Conservation (phyloP, 441 rosid genomes). For the Euphorbia celastroides region DNA sequence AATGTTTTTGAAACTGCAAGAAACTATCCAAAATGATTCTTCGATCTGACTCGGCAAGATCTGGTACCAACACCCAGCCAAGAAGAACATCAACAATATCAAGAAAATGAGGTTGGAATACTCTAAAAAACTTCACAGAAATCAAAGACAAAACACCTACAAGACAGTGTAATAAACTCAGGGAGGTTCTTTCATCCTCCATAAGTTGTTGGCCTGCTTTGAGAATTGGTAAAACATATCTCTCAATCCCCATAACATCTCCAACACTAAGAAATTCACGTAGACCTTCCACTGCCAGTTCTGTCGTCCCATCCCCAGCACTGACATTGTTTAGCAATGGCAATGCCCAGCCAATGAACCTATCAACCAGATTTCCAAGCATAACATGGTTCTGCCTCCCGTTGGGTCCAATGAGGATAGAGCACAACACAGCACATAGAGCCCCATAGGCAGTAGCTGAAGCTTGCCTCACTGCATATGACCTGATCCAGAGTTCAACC, state of each 20-base stretch:
- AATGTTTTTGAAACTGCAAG: conserved; percentile 93
- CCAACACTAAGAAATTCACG: conserved; percentile 83
- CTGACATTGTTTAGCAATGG: conserved; percentile 70
- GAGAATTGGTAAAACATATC: conserved; percentile 77
- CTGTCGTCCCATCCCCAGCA: conserved; percentile 64
- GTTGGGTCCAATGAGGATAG: conserved; percentile 63
- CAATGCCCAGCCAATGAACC: conserved; percentile 85
- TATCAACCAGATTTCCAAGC: conserved; percentile 72
- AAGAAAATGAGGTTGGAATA: conserved; percentile 92
- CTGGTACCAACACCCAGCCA: conserved; percentile 96
- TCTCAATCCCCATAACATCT: conserved; percentile 70
- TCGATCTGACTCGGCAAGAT: conserved; percentile 74
- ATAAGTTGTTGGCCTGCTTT: conserved; percentile 86
- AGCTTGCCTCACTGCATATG: conserved; percentile 69
- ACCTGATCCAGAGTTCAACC: conserved; percentile 39
- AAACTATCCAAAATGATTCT: conserved; percentile 80
- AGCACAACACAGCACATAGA: conserved; percentile 73
- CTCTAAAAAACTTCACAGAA: conserved; percentile 64
- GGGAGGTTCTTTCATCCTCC: conserved; percentile 96
- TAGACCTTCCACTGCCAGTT: conserved; percentile 70
- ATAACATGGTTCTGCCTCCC: conserved; percentile 83
- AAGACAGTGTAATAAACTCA: conserved; percentile 62
- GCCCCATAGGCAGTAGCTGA: conserved; percentile 81
- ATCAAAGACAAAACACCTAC: conserved; percentile 65
- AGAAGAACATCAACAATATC: conserved; percentile 93